These are phyloP conservation scores for Cercospora brassicicola DNA, from an alignment of 2,329 filamentous ascomycete species.

Conservation along the genomic window DNA sequence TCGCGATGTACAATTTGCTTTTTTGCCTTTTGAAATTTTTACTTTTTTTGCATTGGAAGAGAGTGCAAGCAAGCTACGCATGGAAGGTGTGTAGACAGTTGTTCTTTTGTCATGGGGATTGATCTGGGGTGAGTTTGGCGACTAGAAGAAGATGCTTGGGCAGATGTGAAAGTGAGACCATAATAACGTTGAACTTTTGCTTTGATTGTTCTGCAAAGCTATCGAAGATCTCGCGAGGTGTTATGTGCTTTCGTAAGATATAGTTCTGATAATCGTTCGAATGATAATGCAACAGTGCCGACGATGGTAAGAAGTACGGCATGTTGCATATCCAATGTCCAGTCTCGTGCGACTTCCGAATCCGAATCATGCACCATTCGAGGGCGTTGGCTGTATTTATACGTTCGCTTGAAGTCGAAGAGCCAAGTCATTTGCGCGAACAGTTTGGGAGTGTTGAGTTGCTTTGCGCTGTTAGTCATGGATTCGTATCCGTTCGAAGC, in stretches of 20 bases:
- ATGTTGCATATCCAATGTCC: neutral
- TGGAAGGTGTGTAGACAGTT: neutral
- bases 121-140: neutral
- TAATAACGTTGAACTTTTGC: too few species aligned
- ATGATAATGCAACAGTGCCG: neutral
- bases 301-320: neutral
- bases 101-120: neutral
- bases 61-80: too few species aligned
- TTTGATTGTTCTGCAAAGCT: neutral
- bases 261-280: neutral
- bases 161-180: neutral
- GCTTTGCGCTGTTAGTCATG: conserved; percentile 1
- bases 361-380: conserved; percentile 3
- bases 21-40: neutral
- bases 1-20: neutral
- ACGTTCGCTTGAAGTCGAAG: conserved; percentile 1
- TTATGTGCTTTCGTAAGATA: neutral
- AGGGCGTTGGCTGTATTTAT: conserved; percentile 5
- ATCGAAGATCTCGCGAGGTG: neutral
- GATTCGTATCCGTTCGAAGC: neutral
- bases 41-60: neutral
- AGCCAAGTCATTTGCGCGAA: neutral
- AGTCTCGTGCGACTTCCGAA: neutral
- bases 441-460: neutral
- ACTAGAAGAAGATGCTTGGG: neutral